Conservation (phyloP, 768 basidiomycete genomes). For the Kwoniella pini region DNA sequence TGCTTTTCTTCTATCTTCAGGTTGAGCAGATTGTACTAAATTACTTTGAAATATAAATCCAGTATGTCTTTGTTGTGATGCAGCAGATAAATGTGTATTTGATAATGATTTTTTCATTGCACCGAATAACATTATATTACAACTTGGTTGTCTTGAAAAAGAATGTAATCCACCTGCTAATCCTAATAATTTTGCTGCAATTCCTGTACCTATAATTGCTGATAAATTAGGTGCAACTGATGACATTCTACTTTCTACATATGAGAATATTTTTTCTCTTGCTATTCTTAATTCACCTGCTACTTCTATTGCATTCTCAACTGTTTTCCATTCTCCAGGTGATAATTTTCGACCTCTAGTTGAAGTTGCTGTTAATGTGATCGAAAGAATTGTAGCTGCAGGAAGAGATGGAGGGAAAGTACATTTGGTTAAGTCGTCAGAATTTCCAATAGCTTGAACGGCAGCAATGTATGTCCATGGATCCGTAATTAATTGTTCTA, state of each 20-base stretch:
- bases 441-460: slow-evolving; percentile 83
- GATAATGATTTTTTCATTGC: slow-evolving; percentile 89
- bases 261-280: slow-evolving; percentile 95
- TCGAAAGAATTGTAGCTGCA: slow-evolving; percentile 89
- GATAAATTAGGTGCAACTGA: slow-evolving; percentile 97
- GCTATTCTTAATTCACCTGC: slow-evolving; percentile 85
- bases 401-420: slow-evolving; percentile 77
- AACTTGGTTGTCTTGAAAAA: slow-evolving; percentile 89
- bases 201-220: slow-evolving; percentile 96
- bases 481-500: slow-evolving; percentile 91
- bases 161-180: slow-evolving; percentile 91
- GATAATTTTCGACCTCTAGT: slow-evolving; percentile 74
- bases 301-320: slow-evolving; percentile 82
- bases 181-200: slow-evolving; percentile 96
- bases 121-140: slow-evolving; percentile 88
- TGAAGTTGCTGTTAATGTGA: slow-evolving; percentile 91
- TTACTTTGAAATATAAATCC: slow-evolving; percentile 97
- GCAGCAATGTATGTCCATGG: slow-evolving; percentile 89
- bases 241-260: slow-evolving; percentile 99
- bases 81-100: slow-evolving; percentile 73
- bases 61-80: slow-evolving; percentile 83
- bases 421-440: slow-evolving; percentile 83
- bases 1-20: slow-evolving; percentile 85
- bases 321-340: slow-evolving; percentile 72
- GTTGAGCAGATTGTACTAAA: slow-evolving; percentile 76